Evolutionary conservation across 1,284 basidiomycete species (phyloP).

Genomic region (Inonotus obliquus): DNA sequence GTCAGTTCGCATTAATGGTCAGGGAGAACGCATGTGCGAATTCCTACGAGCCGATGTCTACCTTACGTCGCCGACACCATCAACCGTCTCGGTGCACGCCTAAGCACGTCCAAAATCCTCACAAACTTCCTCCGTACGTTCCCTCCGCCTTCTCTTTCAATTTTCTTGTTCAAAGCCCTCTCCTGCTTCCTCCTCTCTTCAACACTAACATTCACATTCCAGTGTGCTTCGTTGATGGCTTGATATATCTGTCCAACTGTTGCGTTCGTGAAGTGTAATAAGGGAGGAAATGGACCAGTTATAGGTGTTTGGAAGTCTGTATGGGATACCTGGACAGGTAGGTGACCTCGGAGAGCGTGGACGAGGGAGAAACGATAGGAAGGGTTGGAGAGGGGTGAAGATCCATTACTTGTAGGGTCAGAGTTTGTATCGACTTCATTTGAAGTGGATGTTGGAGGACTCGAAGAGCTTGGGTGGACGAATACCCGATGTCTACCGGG

Average conservation of each 20-base stretch:
- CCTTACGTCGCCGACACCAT: background rate
- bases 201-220: constrained; percentile 27
- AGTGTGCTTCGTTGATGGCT: constrained; percentile 24
- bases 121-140: background rate
- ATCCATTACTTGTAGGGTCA: background rate
- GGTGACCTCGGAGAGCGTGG: constrained; percentile 27
- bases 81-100: background rate
- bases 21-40: too few relatives aligned
- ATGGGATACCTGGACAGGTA: constrained; percentile 22
- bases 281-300: constrained; percentile 22
- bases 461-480: constrained; percentile 22
- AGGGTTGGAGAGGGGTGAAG: constrained; percentile 8
- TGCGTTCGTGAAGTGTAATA: constrained; percentile 20
- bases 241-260: constrained; percentile 23
- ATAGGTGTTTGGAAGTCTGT: constrained; percentile 22
- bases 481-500: constrained; percentile 29
- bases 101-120: background rate
- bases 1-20: too few relatives aligned
- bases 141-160: background rate
- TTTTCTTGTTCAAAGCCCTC: background rate
- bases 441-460: background rate
- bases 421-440: background rate
- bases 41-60: too few relatives aligned
- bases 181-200: constrained; percentile 23
- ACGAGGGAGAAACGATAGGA: constrained; percentile 28